These are phyloP conservation scores for Aureobasidium namibiae DNA, from an alignment of 2,329 filamentous ascomycete genomes.

Conservation along the genomic window DNA sequence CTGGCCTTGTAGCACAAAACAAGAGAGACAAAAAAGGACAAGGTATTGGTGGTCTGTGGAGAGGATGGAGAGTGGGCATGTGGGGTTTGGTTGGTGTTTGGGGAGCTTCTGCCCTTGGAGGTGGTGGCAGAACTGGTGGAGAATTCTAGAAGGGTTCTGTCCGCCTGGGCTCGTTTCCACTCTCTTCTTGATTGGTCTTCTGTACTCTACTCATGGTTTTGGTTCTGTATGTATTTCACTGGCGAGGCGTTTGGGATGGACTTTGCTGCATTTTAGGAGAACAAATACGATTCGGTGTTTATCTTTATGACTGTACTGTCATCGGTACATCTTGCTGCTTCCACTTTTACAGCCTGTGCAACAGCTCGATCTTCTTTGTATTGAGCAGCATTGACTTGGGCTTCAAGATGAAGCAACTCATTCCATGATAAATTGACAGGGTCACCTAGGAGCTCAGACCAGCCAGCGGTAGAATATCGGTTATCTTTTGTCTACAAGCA, in stretches of 20 bases:
- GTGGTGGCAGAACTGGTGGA: slow-evolving; percentile 12
- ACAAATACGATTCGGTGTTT: not conserved
- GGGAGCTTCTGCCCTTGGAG: slow-evolving; percentile 24
- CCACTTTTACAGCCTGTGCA: not conserved
- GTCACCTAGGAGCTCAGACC: not conserved
- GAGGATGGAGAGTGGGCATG: slow-evolving; percentile 70
- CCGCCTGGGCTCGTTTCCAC: not conserved
- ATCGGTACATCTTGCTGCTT: not conserved
- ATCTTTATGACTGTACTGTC: not conserved
- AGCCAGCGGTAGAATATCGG: not conserved
- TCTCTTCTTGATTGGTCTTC: not conserved
- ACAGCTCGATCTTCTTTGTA: no score
- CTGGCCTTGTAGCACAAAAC: slow-evolving; percentile 26
- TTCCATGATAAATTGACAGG: not conserved
- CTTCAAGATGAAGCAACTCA: no score
- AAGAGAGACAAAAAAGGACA: slow-evolving; percentile 51
- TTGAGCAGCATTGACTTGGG: no score
- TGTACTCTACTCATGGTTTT: slow-evolving; percentile 2
- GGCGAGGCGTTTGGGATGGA: slow-evolving; percentile 1
- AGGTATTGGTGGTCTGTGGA: slow-evolving; percentile 59
- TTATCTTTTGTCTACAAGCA: not conserved
- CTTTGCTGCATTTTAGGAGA: not conserved
- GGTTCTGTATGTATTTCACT: not conserved
- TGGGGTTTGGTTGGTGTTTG: slow-evolving; percentile 69
- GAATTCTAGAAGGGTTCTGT: slow-evolving; percentile 11